phyloP scores from a whole-genome alignment of 1,139 yeast genomes.

The Scheffersomyces lignicola region DNA sequence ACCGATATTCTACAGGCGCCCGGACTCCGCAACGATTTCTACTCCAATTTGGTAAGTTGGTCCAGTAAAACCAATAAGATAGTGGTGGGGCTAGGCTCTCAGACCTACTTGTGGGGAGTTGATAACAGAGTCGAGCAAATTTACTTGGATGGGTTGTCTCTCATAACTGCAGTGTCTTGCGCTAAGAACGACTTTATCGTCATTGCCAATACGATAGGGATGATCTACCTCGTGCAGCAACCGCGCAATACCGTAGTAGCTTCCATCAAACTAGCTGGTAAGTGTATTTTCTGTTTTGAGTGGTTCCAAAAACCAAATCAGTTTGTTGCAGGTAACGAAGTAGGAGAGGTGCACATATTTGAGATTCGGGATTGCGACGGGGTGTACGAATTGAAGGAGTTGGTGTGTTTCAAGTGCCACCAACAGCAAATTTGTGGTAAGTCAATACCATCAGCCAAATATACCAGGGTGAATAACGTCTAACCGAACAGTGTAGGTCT shows the following conservation, averaged over 20 bases:
- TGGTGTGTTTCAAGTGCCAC: slow-evolving; percentile 44
- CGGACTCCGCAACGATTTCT: slow-evolving; percentile 74
- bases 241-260: slow-evolving; percentile 9
- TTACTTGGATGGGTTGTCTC: slow-evolving; percentile 26
- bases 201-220: slow-evolving; percentile 49
- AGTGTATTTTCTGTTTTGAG: slow-evolving; percentile 57
- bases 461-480: slow-evolving; percentile 6
- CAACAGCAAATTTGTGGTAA: slow-evolving; percentile 71
- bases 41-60: slow-evolving; percentile 79
- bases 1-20: slow-evolving; percentile 61
- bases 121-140: slow-evolving; percentile 41
- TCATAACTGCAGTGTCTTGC: slow-evolving; percentile 61
- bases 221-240: slow-evolving; percentile 21
- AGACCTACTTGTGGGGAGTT: slow-evolving; percentile 69
- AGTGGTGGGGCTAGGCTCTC: slow-evolving; percentile 67
- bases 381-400: slow-evolving; percentile 14
- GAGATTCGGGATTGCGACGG: slow-evolving; percentile 21
- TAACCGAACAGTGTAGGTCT: slow-evolving; percentile 36
- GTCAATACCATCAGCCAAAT: slow-evolving; percentile 10
- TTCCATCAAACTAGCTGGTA: slow-evolving; percentile 9
- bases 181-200: slow-evolving; percentile 49
- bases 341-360: slow-evolving; percentile 58
- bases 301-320: slow-evolving; percentile 55
- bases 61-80: slow-evolving; percentile 51
- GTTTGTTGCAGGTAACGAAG: slow-evolving; percentile 68